Evolutionary conservation across 352 stramenopile species (phyloP), one percentile per base, ranked within the genome.

Genomic region (Phytophthora aleatoria): DNA sequence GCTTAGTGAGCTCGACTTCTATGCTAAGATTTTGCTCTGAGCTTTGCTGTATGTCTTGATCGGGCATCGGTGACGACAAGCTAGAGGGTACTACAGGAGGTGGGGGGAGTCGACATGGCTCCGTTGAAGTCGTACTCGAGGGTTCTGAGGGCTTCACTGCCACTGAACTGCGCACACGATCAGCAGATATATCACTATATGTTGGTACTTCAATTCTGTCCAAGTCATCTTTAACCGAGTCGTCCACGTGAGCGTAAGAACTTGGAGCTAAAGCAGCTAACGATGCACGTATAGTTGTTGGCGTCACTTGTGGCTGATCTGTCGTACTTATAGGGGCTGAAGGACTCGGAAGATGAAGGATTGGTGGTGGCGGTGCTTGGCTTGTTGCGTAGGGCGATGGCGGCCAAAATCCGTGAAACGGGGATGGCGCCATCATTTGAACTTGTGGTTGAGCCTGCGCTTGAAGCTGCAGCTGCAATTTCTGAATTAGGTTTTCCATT

Each of bases 381-480:
- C 9, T 57, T 28, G 55, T n/a, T 5, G 67, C 55, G 33, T 64
- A 71, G n/a, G 61, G 54, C 15, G 62, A 74, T 47, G 50, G 11
- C 24, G 67, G 61, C 69, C 69, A 77, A 51, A 56, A 71, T 39
- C 65, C 69, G 48, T 70, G 55, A 49, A 64, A 74, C 11, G 61
- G 56, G 16, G 61, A 72, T 45, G 56, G 47, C 4, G 47, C 44
- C 45, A 65, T 71, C 52, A 74, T 44, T 44, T 69, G 64, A 57
- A 52, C 53, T 15, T 76, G 67, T 15, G 68, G 62, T 24, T 76
- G 71, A 4, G 62, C 9, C 50, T 79, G 71, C 13, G 72, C 44
- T 39, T 91, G 80, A n/a, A 89, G 67, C 52, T 91, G 82, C 11
- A 85, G 52, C 59, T 89, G 75, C 76, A 91, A 81, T 54, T 87